phyloP scores from a whole-genome alignment of 2,329 filamentous ascomycete species.

The Colletotrichum siamense region DNA sequence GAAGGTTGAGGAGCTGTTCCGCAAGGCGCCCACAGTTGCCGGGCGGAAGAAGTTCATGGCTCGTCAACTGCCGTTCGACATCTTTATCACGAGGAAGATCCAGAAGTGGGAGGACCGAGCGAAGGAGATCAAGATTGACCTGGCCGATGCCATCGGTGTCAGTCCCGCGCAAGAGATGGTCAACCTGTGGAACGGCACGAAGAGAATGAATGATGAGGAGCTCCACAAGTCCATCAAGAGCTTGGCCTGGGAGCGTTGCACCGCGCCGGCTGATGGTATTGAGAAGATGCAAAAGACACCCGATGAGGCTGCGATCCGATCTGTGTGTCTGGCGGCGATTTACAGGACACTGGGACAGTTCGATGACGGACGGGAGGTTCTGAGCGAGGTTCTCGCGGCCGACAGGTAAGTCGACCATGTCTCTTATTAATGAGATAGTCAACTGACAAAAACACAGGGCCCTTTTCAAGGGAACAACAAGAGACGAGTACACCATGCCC shows the following conservation, averaged over 20 bases:
- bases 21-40: slow-evolving; percentile 73
- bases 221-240: slow-evolving; percentile 67
- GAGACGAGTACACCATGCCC: slow-evolving; percentile 75
- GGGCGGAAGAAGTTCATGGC: slow-evolving; percentile 93
- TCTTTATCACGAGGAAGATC: slow-evolving; percentile 83
- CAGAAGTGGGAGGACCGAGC: slow-evolving; percentile 86
- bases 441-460: slow-evolving; percentile 36
- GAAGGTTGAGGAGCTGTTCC: slow-evolving; percentile 72
- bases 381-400: slow-evolving; percentile 70
- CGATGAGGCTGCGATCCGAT: slow-evolving; percentile 69
- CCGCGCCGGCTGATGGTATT: slow-evolving; percentile 44
- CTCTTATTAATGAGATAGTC: rapidly evolving
- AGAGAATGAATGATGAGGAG: slow-evolving; percentile 74
- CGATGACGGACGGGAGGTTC: slow-evolving; percentile 67
- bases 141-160: slow-evolving; percentile 82
- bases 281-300: slow-evolving; percentile 54
- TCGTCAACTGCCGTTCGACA: slow-evolving; percentile 86
- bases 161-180: slow-evolving; percentile 90
- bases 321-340: slow-evolving; percentile 70
- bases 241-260: slow-evolving; percentile 71
- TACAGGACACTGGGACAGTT: slow-evolving; percentile 67
- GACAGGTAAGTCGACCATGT: slow-evolving; percentile 55
- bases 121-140: slow-evolving; percentile 67
- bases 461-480: slow-evolving; percentile 62
- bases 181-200: slow-evolving; percentile 90